Evolutionary conservation across 305 asterid genomes (phyloP), one percentile per base, ranked within the genome.

Genomic region (Fraxinus sp.): DNA sequence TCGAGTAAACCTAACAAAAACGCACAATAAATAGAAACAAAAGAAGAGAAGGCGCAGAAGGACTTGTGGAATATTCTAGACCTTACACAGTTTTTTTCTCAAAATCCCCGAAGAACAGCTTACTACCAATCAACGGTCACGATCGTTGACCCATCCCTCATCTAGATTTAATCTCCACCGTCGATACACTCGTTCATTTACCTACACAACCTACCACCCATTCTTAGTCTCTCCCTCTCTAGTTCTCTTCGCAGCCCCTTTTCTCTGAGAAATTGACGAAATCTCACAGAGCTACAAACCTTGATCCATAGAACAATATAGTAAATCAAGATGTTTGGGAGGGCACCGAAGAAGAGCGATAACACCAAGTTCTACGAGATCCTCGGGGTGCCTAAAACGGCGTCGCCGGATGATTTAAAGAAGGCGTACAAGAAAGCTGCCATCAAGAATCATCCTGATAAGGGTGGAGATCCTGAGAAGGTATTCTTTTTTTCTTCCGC

Each of bases 391-490:
- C 87, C 97, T 0, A 92, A 95, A 82, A 87, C 88, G 79, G 97
- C 95, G 43, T 79, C 91, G 39, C 93, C 86, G 0, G 98, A 95
- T 59, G 98, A 95, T 85, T 88, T 95, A 82, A 95, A 95, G 92
- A 95, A 93, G 88, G 98, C 98, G 70, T 95, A 95, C 82, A 89
- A 84, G 81, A 93, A 95, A 83, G 95, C 98, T 5, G 98, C 98
- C 20, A 95, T 95, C 57, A 95, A 95, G 85, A 92, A 95, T 77
- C 98, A 95, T 89, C 98, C 98, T 10, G 98, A 93, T 77, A 95
- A 95, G 90, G 98, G 98, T 22, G 98, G 98, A 5, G 98, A 95
- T 16, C 98, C 98, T 5, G 98, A 95, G 80, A 95, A 95, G 94
- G 98, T 92, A 88, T 8, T 49, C 2, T 41, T 3, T 8, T 26